Conservation (phyloP, 495 filamentous ascomycete species). For the Apiosordaria backusii region DNA sequence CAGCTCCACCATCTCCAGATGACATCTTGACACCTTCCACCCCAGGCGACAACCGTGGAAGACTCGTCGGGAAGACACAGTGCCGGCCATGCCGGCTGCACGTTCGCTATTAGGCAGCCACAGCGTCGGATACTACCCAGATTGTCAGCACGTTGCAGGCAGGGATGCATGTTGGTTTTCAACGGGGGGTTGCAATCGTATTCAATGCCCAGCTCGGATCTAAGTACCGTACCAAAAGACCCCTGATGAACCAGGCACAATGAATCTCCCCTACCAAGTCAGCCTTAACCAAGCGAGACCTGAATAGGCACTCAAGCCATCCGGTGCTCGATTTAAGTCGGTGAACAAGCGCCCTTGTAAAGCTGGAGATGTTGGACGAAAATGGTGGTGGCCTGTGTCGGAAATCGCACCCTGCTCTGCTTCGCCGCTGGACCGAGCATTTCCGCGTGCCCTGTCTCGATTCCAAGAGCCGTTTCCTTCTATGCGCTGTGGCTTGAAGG, state of each 20-base stretch:
- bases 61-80: background rate
- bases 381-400: too few relatives aligned
- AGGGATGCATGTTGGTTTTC: background rate
- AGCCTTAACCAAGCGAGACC: background rate
- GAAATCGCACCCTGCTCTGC: too few relatives aligned
- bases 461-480: background rate
- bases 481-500: constrained; percentile 6
- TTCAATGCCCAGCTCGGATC: background rate
- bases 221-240: background rate
- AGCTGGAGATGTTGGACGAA: too few relatives aligned
- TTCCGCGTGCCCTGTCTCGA: background rate
- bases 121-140: constrained; percentile 3
- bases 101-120: background rate
- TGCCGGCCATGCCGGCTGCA: background rate
- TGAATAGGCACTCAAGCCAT: background rate
- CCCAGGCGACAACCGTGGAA: background rate
- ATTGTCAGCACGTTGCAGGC: background rate
- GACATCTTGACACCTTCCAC: background rate
- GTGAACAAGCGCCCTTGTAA: too few relatives aligned
- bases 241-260: too few relatives aligned
- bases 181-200: background rate
- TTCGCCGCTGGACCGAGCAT: too few relatives aligned
- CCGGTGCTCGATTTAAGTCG: background rate
- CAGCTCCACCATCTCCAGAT: background rate
- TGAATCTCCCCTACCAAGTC: too few relatives aligned